Conservation (phyloP, 371 early-diverging fungal genomes). For the Phascolomyces articulosus region DNA sequence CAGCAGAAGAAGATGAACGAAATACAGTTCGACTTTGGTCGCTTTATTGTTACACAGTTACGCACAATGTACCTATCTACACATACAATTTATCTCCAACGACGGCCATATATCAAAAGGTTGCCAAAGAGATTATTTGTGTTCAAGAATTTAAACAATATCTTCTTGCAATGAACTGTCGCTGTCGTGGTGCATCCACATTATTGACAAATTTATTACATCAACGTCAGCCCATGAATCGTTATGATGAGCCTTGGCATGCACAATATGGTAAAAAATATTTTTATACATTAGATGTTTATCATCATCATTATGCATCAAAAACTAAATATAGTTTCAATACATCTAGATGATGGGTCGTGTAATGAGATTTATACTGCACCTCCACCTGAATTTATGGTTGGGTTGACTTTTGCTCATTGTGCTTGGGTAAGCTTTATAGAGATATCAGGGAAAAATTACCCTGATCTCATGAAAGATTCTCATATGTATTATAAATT, state of each 20-base stretch:
- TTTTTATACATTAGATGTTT: neutral
- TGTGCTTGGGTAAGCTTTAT: constrained; percentile 52
- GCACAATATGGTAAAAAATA: constrained; percentile 66
- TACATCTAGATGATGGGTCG: constrained; percentile 57
- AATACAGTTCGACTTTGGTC: constrained; percentile 70
- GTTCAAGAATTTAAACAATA: constrained; percentile 75
- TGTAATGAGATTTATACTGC: constrained; percentile 73
- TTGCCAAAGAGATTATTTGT: constrained; percentile 70
- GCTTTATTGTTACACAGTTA: constrained; percentile 54
- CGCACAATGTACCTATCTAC: constrained; percentile 61
- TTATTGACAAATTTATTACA: constrained; percentile 73
- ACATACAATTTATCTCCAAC: constrained; percentile 72
- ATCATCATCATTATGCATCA: neutral
- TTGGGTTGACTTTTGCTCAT: constrained; percentile 61
- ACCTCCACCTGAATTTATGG: constrained; percentile 53
- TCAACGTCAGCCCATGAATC: constrained; percentile 58
- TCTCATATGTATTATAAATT: neutral
- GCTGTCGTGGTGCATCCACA: constrained; percentile 71
- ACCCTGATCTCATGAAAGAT: too few species aligned
- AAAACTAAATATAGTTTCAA: neutral
- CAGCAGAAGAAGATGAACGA: constrained; percentile 58
- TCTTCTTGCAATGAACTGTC: constrained; percentile 67
- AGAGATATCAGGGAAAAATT: neutral
- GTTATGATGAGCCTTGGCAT: constrained; percentile 73
- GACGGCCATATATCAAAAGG: constrained; percentile 67